Evolutionary conservation across 345 rosid genomes (phyloP).

Genomic region (Salix viminalis): DNA sequence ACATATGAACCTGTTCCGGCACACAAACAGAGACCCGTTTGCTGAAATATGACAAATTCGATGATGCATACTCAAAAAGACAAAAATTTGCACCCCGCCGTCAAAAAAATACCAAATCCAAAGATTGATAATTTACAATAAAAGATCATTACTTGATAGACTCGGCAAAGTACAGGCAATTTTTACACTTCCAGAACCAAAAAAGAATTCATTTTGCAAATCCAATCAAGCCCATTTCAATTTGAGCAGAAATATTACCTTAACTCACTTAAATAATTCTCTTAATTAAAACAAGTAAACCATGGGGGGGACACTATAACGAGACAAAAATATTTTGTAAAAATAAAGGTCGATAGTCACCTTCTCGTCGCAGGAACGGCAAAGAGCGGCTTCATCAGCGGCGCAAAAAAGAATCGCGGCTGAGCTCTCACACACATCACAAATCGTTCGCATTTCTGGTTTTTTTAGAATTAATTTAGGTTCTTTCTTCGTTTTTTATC

Average conservation of each 20-base stretch:
- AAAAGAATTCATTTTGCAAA: neutral
- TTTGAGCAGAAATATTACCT: neutral
- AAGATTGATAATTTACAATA: neutral
- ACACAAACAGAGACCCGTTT: neutral
- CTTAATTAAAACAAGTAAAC: neutral
- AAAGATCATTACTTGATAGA: neutral
- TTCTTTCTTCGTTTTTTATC: neutral
- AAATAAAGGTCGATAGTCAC: conserved; percentile 12
- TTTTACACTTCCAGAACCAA: neutral
- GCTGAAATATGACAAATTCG: neutral
- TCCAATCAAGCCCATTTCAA: neutral
- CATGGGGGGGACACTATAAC: no score
- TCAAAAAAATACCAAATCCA: neutral
- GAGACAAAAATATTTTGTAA: neutral
- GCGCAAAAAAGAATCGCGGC: conserved; percentile 86
- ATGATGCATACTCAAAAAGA: neutral
- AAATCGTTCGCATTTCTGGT: conserved; percentile 57
- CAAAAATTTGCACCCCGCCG: neutral
- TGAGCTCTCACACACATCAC: conserved; percentile 70
- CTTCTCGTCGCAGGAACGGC: conserved; percentile 77
- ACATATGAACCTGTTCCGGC: conserved; percentile 60
- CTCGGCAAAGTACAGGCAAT: neutral
- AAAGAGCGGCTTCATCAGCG: conserved; percentile 84
- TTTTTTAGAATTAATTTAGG: neutral
- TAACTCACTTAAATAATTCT: neutral